Percentiles rank a stretch among this genome's conserved stretches.
Evolutionary conservation across 2,329 filamentous ascomycete species (phyloP).

Genomic region (Chrysoporthe deuterocubensis): DNA sequence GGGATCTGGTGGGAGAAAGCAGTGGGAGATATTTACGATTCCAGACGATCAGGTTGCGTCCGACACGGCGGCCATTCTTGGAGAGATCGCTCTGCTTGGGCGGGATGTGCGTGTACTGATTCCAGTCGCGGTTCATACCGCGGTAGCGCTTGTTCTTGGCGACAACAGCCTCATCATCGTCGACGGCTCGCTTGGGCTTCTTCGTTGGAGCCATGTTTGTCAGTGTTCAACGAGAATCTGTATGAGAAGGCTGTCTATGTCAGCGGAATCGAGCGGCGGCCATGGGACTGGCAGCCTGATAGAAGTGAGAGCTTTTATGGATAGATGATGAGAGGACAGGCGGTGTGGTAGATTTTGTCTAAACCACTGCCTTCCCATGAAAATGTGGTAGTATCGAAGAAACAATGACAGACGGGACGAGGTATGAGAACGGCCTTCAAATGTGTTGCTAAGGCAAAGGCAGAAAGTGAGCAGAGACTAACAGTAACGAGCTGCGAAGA

Average conservation of each 20-base stretch:
- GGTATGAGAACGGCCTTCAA: background rate
- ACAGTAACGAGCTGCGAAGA: background rate
- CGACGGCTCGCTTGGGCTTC: background rate
- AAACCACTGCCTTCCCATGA: background rate
- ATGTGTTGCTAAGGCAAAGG: background rate
- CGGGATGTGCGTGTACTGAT: constrained; percentile 17
- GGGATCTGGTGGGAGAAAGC: background rate
- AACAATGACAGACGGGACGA: background rate
- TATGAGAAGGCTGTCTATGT: background rate
- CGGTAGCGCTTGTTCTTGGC: background rate
- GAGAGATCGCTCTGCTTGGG: constrained; percentile 26
- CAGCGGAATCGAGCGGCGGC: background rate
- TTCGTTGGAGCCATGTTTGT: background rate
- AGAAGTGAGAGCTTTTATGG: background rate
- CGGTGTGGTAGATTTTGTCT: background rate
- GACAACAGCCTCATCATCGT: background rate
- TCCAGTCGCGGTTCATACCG: constrained; percentile 13
- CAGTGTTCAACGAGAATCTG: background rate
- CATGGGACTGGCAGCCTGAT: background rate
- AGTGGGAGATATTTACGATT: constrained; percentile 41
- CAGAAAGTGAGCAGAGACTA: background rate
- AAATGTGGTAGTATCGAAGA: background rate
- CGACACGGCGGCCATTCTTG: constrained; percentile 39
- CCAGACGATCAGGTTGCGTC: constrained; percentile 48
- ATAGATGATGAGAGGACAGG: background rate